Percentiles rank a stretch among this genome's conserved stretches.
Evolutionary conservation across 2,329 filamentous ascomycete genomes (phyloP).

Genomic region (Fusarium piperis): DNA sequence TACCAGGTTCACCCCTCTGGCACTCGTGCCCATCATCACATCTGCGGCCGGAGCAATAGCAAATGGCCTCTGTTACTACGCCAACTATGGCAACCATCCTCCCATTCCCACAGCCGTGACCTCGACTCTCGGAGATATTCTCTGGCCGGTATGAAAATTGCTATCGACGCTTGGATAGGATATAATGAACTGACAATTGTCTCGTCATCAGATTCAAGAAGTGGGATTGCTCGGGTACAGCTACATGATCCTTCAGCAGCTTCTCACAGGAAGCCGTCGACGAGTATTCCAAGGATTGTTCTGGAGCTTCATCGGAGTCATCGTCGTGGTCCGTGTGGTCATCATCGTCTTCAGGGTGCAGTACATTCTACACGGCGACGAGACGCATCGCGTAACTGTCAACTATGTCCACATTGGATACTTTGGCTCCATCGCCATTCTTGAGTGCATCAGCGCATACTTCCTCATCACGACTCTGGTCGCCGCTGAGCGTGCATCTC

Average conservation of each 20-base stretch:
- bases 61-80: constrained; percentile 54
- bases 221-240: not conserved
- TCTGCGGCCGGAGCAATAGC: constrained; percentile 50
- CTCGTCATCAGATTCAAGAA: constrained; percentile 19
- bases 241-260: not conserved
- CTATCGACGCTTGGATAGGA: not conserved
- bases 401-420: constrained; percentile 52
- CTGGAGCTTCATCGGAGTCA: constrained; percentile 57
- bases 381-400: constrained; percentile 39
- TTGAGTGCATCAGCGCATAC: constrained; percentile 50
- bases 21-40: constrained; percentile 50
- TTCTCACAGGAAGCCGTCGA: not conserved
- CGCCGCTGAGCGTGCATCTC: constrained; percentile 22
- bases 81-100: constrained; percentile 46
- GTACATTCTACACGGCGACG: constrained; percentile 37
- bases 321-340: constrained; percentile 56
- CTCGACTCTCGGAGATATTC: constrained; percentile 43
- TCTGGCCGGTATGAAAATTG: constrained; percentile 50
- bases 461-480: constrained; percentile 50
- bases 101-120: constrained; percentile 34
- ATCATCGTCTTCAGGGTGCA: constrained; percentile 45
- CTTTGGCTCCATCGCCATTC: constrained; percentile 49
- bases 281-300: not conserved
- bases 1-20: constrained; percentile 21
- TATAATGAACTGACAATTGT: not conserved